These are phyloP conservation scores for Chlamydomonas reinhardtii DNA, from an alignment of 163 green algal genomes.

Conservation along the genomic window DNA sequence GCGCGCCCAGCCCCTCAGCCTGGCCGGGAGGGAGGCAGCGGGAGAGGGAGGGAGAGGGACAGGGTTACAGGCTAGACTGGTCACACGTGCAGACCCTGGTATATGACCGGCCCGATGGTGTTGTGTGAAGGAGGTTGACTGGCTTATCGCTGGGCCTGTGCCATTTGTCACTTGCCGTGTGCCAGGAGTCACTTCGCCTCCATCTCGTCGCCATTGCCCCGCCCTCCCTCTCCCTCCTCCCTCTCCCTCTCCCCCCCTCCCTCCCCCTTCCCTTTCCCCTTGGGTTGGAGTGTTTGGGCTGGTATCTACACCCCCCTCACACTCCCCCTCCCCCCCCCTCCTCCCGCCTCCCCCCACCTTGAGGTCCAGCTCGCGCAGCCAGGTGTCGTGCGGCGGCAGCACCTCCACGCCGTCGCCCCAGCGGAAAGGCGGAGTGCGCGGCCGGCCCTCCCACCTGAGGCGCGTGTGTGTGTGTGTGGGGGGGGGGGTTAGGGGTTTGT, in stretches of 20 bases:
- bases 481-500: too few species aligned
- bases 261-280: too few species aligned
- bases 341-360: background rate
- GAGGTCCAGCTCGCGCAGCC: constrained; percentile 78
- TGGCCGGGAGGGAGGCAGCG: background rate
- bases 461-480: too few species aligned
- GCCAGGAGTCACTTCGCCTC: too few species aligned
- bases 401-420: constrained; percentile 70
- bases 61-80: background rate
- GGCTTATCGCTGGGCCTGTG: too few species aligned
- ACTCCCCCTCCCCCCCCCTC: background rate
- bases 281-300: too few species aligned
- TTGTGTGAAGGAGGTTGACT: too few species aligned
- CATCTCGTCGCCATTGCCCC: too few species aligned
- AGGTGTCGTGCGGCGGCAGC: constrained; percentile 69
- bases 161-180: too few species aligned
- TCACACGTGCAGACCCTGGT: too few species aligned
- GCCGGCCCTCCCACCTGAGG: constrained; percentile 81
- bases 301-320: background rate
- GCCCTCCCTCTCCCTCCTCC: background rate
- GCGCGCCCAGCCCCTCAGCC: constrained; percentile 66
- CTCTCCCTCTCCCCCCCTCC: too few species aligned
- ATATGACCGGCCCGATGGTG: too few species aligned
- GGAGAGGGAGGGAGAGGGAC: background rate
- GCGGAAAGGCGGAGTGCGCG: constrained; percentile 74